Evolutionary conservation across 352 stramenopile species (phyloP).

Genomic region (Pythium dissimile): DNA sequence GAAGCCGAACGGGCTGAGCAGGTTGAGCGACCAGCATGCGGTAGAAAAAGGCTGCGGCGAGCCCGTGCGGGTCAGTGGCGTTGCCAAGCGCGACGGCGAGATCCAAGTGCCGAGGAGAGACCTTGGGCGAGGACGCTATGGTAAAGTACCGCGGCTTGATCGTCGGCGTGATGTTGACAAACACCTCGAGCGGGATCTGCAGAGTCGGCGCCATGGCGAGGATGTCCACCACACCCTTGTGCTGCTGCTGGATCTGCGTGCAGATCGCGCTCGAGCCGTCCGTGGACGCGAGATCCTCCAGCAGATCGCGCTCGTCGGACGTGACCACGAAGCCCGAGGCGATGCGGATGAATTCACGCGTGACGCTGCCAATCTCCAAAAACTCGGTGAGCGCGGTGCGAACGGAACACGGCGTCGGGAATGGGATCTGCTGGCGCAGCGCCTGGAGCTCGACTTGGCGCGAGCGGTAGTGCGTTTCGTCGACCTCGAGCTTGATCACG

Average conservation of each 20-base stretch:
- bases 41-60: constrained; percentile 27
- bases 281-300: constrained; percentile 42
- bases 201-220: constrained; percentile 57
- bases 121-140: constrained; percentile 86
- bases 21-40: constrained; percentile 6
- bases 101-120: constrained; percentile 73
- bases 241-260: constrained; percentile 64
- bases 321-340: constrained; percentile 44
- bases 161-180: constrained; percentile 79
- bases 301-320: constrained; percentile 31
- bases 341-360: constrained; percentile 49
- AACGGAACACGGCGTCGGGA: constrained; percentile 88
- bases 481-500: constrained; percentile 63
- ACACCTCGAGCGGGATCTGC: constrained; percentile 52
- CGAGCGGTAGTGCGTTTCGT: not conserved
- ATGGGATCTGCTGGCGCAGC: constrained; percentile 36
- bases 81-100: constrained; percentile 89
- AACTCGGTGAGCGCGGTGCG: constrained; percentile 87
- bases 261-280: constrained; percentile 84
- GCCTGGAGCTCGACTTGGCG: not conserved
- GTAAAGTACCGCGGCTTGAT: constrained; percentile 93
- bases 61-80: constrained; percentile 23
- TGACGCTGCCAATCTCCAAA: constrained; percentile 81
- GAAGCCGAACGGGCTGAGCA: constrained; percentile 52
- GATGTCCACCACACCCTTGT: constrained; percentile 78